These are phyloP conservation scores for Pseudonitzschia multiseries DNA, from an alignment of 108 stramenopile genomes.

Conservation along the genomic window DNA sequence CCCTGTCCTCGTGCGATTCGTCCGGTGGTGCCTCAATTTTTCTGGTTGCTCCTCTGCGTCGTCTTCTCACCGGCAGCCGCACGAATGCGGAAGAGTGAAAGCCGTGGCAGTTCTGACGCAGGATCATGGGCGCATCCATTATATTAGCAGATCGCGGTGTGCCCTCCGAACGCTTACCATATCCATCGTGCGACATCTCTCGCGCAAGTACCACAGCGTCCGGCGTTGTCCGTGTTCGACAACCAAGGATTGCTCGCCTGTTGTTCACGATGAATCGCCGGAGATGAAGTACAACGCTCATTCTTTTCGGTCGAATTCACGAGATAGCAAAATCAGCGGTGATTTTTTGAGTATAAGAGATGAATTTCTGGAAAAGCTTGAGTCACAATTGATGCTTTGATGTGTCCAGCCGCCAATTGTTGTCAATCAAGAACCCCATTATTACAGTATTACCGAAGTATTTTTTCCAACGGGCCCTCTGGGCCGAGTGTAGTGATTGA, in stretches of 20 bases:
- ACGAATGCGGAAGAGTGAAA: slow-evolving; percentile 18
- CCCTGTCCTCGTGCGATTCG: not conserved
- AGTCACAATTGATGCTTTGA: no score
- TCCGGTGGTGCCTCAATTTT: not conserved
- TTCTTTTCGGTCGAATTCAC: not conserved
- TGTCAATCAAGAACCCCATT: no score
- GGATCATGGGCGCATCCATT: not conserved
- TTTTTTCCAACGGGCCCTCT: no score
- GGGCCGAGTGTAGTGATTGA: no score
- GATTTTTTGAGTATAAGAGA: no score
- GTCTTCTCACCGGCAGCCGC: slow-evolving; percentile 23
- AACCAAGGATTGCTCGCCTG: not conserved
- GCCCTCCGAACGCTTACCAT: not conserved
- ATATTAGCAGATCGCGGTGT: not conserved
- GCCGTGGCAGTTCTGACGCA: not conserved
- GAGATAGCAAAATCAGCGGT: no score
- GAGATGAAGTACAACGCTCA: not conserved
- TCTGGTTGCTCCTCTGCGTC: slow-evolving; percentile 9
- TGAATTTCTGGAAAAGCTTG: no score
- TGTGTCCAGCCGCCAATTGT: no score
- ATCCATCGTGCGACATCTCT: no score
- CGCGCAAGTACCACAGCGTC: not conserved
- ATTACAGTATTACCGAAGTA: no score
- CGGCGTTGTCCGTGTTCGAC: not conserved
- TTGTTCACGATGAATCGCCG: not conserved